Base-by-base conservation (phyloP, 495 filamentous ascomycete species). In the Pyrenula massariospora region DNA sequence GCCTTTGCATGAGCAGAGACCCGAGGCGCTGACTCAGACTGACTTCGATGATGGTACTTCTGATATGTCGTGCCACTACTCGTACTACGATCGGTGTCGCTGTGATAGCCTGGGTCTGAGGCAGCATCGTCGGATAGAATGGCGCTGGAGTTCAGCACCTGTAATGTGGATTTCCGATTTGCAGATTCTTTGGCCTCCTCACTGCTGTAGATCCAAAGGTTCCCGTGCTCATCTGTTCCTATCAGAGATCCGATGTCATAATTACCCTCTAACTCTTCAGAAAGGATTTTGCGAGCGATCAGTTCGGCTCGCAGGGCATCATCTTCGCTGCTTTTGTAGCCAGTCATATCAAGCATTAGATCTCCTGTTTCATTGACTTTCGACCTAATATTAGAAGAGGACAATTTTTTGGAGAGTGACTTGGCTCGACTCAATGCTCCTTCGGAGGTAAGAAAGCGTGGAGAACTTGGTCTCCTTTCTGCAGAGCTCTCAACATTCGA, bases 151-250 rank as follows among this genome's bases (percentile, higher is more conserved):
- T 77, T 72, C 64, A 85, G 69, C 0, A 73, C 71, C 51, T 77
- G 73, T 57, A 82, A 62, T 1, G 73, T 70, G 10, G 77, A 73
- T 59, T 77, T 76, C 22, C 76, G 76, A 21, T 73, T 70, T 10
- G 86, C 86, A 2, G 79, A 75, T 63, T 91, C 87, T 63, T 96
- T 97, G 22, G 94, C 90, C 62, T 96, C 94, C 65, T 96, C 90
- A 60, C 90, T 96, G 67, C 88, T 93, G 70, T 97, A 99, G 55
- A 97, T 97, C 94, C 93, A 97, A 10, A 99, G 74, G 64, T 99
- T 97, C 3, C 93, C 93, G 52, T 91, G 84, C 62, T 94, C 90
- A 64, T 99, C 93, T 22, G 89, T 89, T 8, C 89, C 92, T 65
- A 99, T 95, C 5, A 99, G 77, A 23, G 93, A 85, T 24, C 92